Evolutionary conservation across 2,329 filamentous ascomycete genomes (phyloP), one percentile per base, ranked within the genome.

Genomic region (Diaporthe longicolla): DNA sequence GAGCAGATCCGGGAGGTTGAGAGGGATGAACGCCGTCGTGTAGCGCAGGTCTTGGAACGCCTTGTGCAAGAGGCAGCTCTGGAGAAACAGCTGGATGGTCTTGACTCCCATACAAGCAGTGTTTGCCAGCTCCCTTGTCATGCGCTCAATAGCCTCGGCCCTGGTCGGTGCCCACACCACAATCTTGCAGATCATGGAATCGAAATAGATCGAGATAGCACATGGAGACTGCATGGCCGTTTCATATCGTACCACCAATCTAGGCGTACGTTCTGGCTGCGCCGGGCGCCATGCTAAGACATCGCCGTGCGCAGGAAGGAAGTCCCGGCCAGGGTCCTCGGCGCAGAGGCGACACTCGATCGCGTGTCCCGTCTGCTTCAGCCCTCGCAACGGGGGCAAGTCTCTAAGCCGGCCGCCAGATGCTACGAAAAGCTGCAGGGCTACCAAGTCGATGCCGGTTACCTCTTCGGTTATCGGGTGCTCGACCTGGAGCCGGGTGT

Each of bases 321-420:
- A 94, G 75, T 91, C 91, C 57, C 79, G 78, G 15, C 79, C 89
- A 7, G 92, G 92, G 75, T 93, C 93, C 78, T 94, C 92, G 2
- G 92, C 92, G 80, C 94, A 94, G 72, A 94, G 93, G 70, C 92
- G 85, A 32, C 91, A 92, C 81, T 94, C 92, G 74, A 94, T 93
- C 0, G 91, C 91, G 80, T 91, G 90, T 0, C 92, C 92, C 32
- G 32, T 52, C 63, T 29, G 63, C 73, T 85, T 86, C 76, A 93
- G 93, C 57, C 75, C 65, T 6, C 77, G 75, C 19, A 54, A 68
- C 19, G 9, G 72, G 61, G 54, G 78, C n/a, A 59, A 59, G 29
- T 76, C 45, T 73, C 43, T n/a, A 65, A 45, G 13, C 87, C 87
- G 19, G 91, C 92, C 78, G 92, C 78, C 75, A 29, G 80, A 74